A percentile compares a stretch with the other conserved stretches of the same genome.
phyloP scores from a whole-genome alignment of 1,139 yeast species.

The Suhomyces choctaworum region DNA sequence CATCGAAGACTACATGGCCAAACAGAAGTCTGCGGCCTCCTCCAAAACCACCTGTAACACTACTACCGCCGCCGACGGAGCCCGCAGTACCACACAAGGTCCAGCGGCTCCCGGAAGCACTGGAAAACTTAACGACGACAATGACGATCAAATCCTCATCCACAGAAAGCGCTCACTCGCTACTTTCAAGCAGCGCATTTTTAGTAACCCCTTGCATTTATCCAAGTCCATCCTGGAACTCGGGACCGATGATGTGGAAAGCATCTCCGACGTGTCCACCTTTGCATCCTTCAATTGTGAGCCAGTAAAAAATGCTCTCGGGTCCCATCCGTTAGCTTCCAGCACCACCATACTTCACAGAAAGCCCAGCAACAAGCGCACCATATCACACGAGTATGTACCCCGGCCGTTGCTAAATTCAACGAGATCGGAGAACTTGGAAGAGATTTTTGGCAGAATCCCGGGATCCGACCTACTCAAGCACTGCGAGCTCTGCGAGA shows the following conservation, averaged over 20 bases:
- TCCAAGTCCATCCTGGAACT: constrained; percentile 8
- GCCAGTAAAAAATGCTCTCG: constrained; percentile 2
- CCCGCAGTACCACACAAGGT: neutral
- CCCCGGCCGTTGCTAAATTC: constrained; percentile 5
- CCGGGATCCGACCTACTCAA: constrained; percentile 47
- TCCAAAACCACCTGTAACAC: neutral
- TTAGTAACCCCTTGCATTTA: constrained; percentile 8
- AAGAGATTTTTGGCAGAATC: constrained; percentile 42
- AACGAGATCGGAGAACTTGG: constrained; percentile 29
- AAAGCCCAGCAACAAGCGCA: constrained; percentile 16
- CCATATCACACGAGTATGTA: constrained; percentile 16
- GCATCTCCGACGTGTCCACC: constrained; percentile 18
- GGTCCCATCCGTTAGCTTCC: constrained; percentile 2
- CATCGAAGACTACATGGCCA: constrained; percentile 50
- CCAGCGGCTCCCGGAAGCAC: neutral
- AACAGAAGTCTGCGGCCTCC: constrained; percentile 2
- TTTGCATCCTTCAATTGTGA: constrained; percentile 17
- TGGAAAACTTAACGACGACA: constrained; percentile 4
- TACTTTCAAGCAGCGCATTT: constrained; percentile 34
- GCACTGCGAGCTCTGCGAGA: constrained; percentile 65
- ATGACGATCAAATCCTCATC: constrained; percentile 15
- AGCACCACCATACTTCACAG: constrained; percentile 3
- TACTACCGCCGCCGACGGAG: neutral
- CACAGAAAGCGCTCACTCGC: constrained; percentile 41
- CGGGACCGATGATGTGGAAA: constrained; percentile 8